Percentiles rank a stretch among this genome's conserved stretches.
Conservation (phyloP, 306 rosid species). For the Morella rubra region DNA sequence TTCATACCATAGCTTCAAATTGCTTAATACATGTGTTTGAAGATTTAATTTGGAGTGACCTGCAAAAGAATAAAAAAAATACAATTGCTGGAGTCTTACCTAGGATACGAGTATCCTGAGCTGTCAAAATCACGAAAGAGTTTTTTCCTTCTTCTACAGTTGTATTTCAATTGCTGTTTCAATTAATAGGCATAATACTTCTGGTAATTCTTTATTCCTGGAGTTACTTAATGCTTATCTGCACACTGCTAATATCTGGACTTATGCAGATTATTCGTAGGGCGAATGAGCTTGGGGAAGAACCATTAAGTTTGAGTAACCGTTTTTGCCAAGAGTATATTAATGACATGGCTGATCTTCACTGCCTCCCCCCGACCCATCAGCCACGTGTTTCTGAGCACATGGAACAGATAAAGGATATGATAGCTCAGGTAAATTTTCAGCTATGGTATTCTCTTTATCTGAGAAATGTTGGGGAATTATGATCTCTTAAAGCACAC, state of each 20-base stretch:
- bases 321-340: constrained; percentile 82
- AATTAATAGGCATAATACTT: neutral
- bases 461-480: neutral
- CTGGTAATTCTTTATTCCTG: constrained; percentile 18
- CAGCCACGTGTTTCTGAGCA: constrained; percentile 92
- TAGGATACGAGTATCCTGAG: neutral
- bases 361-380: constrained; percentile 75
- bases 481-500: neutral
- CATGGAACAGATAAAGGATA: constrained; percentile 75
- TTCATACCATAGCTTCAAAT: neutral
- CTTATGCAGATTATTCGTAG: constrained; percentile 76
- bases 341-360: constrained; percentile 74
- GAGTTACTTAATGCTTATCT: constrained; percentile 21
- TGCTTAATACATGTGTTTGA: neutral
- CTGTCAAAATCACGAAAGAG: neutral
- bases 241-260: constrained; percentile 33
- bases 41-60: neutral
- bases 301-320: constrained; percentile 68
- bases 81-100: neutral
- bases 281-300: constrained; percentile 79
- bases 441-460: neutral
- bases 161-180: neutral
- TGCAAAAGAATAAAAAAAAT: neutral
- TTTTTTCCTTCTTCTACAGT: neutral
- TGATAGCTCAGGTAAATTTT: constrained; percentile 67